These are phyloP conservation scores for Allomyces macrogynus DNA, from an alignment of 192 early-diverging fungal genomes.

Conservation along the genomic window DNA sequence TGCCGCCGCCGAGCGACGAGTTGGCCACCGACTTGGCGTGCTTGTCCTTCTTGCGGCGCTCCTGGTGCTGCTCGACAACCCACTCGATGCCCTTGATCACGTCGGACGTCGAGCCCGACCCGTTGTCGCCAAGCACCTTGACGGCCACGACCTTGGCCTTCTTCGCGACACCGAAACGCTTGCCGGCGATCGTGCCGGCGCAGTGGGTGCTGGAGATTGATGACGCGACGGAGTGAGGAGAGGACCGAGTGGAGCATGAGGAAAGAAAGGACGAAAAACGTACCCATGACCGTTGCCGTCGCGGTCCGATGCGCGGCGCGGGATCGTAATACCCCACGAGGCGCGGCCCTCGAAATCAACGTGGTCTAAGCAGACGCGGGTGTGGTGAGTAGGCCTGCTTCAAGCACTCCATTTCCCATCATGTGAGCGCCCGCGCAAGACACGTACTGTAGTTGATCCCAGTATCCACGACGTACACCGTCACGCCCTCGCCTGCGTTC, in stretches of 20 bases:
- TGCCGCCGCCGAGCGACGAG: conserved; percentile 35
- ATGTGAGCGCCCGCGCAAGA: neutral
- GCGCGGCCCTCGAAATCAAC: conserved; percentile 85
- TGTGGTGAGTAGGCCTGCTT: neutral
- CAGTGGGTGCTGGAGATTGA: conserved; percentile 46
- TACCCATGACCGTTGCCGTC: conserved; percentile 51
- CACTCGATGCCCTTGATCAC: conserved; percentile 52
- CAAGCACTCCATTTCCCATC: too few relatives aligned
- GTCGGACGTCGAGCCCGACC: conserved; percentile 74
- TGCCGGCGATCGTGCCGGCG: conserved; percentile 72
- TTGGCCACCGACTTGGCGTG: conserved; percentile 27
- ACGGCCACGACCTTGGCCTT: conserved; percentile 67
- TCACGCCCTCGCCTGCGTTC: conserved; percentile 12
- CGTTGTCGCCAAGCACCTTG: conserved; percentile 77
- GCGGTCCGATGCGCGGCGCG: conserved; percentile 27
- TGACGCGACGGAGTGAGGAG: neutral
- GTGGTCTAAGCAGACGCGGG: conserved; percentile 26
- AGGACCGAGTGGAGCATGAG: neutral
- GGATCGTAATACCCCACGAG: conserved; percentile 55
- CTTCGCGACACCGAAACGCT: conserved; percentile 75
- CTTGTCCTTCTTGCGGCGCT: conserved; percentile 2
- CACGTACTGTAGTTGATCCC: conserved; percentile 14
- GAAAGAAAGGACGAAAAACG: neutral
- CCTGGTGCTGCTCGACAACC: neutral
- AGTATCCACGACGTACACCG: conserved; percentile 27